A percentile compares a stretch with the other conserved stretches of the same genome.
These are phyloP conservation scores for Phytophthora litchii DNA, from an alignment of 352 stramenopile species.

Conservation along the genomic window DNA sequence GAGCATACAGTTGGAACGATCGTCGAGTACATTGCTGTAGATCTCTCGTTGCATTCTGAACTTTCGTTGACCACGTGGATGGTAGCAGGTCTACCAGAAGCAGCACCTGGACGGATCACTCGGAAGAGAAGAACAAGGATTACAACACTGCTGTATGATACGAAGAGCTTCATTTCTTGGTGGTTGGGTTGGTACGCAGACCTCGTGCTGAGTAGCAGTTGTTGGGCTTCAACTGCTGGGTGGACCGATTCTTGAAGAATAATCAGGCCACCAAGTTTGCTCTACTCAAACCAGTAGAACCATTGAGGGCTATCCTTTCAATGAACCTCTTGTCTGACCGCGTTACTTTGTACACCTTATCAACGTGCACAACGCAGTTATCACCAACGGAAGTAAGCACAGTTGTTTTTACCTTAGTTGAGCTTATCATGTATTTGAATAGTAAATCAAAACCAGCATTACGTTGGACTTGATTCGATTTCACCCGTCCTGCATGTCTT, in stretches of 20 bases:
- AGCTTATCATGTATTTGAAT: background rate
- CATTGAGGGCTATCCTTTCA: no score
- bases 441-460: background rate
- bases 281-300: no score
- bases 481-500: no score
- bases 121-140: constrained; percentile 3
- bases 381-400: background rate
- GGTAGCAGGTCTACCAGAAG: background rate
- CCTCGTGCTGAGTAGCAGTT: background rate
- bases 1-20: constrained; percentile 5
- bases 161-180: constrained; percentile 6
- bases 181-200: background rate
- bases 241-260: background rate
- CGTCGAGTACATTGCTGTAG: constrained; percentile 9
- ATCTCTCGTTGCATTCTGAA: background rate
- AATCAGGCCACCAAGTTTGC: background rate
- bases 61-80: constrained; percentile 18
- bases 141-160: background rate
- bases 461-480: no score
- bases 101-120: constrained; percentile 5
- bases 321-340: no score
- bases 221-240: background rate
- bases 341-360: background rate
- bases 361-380: background rate
- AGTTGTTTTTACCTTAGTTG: background rate